Percentiles rank a stretch among this genome's conserved stretches.
Conservation (phyloP, 352 stramenopile genomes). For the Phytophthora europaea region DNA sequence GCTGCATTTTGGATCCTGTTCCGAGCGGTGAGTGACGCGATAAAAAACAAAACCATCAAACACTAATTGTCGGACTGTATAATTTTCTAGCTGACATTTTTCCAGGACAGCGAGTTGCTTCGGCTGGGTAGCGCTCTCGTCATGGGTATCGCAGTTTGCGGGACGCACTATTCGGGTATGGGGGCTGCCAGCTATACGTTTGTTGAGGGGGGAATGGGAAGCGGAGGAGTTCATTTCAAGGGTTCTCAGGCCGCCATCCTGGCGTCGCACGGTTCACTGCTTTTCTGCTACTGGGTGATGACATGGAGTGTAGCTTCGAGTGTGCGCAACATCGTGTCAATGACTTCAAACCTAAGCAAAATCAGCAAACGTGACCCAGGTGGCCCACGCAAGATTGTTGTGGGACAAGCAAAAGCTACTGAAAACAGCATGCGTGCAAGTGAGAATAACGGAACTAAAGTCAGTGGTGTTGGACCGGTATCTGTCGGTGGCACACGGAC, state of each 20-base stretch:
- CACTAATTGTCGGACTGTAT: background rate
- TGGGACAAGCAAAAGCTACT: conserved; percentile 21
- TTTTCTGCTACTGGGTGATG: conserved; percentile 73
- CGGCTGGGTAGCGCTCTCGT: conserved; percentile 63
- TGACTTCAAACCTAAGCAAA: conserved; percentile 31
- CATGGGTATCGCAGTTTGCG: conserved; percentile 75
- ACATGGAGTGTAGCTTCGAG: conserved; percentile 41
- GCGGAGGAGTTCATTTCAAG: conserved; percentile 42
- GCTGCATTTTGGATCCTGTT: conserved; percentile 82
- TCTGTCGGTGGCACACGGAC: background rate
- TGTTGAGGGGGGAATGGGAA: conserved; percentile 36
- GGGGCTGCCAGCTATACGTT: conserved; percentile 51
- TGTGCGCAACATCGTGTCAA: conserved; percentile 38
- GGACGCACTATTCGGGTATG: conserved; percentile 73
- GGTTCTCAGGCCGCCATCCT: conserved; percentile 41
- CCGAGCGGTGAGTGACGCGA: conserved; percentile 45
- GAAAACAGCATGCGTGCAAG: conserved; percentile 12
- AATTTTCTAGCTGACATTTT: conserved; percentile 61
- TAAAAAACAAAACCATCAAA: background rate
- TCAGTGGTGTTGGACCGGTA: background rate
- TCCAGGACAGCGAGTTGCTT: conserved; percentile 58
- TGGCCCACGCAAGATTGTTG: conserved; percentile 19
- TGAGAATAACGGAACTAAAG: conserved; percentile 8
- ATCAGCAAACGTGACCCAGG: conserved; percentile 28
- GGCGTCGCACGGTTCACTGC: conserved; percentile 57